phyloP scores from a whole-genome alignment of 305 asterid genomes.

The Solanum hybrid region DNA sequence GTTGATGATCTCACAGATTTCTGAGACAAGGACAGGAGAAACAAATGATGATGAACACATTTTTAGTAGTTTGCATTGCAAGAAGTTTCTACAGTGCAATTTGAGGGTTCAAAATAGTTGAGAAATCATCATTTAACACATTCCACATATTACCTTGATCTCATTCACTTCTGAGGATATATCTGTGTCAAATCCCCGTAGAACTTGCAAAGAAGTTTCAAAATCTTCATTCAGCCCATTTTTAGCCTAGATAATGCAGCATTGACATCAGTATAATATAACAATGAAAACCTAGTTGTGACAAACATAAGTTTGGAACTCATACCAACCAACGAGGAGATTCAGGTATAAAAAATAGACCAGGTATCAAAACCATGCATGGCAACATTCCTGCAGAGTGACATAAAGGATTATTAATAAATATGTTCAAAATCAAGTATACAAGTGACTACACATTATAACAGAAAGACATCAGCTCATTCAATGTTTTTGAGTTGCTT shows the following conservation, averaged over 20 bases:
- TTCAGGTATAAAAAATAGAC: constrained; percentile 80
- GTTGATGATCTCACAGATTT: constrained; percentile 67
- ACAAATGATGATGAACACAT: background rate
- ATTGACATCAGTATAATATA: background rate
- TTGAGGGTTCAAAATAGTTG: background rate
- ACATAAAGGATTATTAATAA: background rate
- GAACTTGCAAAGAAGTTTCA: constrained; percentile 82
- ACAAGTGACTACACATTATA: background rate
- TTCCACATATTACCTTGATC: constrained; percentile 50
- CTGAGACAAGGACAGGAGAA: constrained; percentile 28
- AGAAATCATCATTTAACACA: background rate
- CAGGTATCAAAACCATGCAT: constrained; percentile 70
- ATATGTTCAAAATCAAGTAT: background rate
- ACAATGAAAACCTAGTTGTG: background rate
- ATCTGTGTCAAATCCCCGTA: constrained; percentile 78
- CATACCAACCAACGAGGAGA: constrained; percentile 97
- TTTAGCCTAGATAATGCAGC: constrained; percentile 43
- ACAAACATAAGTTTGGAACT: constrained; percentile 4
- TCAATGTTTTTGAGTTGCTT: background rate
- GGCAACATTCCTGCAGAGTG: constrained; percentile 56
- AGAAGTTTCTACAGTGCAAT: background rate
- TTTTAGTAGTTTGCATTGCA: background rate
- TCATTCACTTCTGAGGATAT: constrained; percentile 67
- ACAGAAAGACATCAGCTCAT: background rate
- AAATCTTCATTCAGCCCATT: constrained; percentile 67